These are phyloP conservation scores for Paecilomyces sp. DNA, from an alignment of 2,329 filamentous ascomycete genomes.

Conservation along the genomic window DNA sequence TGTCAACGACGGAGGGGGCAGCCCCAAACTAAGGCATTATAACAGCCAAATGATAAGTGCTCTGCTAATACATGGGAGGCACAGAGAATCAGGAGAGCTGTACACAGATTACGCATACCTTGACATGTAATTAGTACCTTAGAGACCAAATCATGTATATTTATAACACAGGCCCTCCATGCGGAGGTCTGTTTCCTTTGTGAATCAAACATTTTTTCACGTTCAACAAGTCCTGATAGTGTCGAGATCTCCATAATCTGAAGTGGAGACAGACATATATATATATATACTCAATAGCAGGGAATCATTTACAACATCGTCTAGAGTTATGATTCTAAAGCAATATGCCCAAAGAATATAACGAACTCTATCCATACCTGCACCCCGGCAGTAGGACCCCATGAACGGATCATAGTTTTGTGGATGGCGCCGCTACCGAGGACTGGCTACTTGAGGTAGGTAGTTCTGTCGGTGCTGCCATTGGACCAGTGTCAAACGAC, in stretches of 20 bases:
- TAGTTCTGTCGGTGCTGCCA: conserved; percentile 16
- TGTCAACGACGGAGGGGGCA: conserved; percentile 14
- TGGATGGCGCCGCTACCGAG: not conserved
- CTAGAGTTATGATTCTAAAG: not conserved
- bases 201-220: too few relatives aligned
- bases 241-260: not conserved
- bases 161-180: too few relatives aligned
- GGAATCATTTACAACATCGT: not conserved
- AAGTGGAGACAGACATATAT: not conserved
- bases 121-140: not conserved
- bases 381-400: not conserved
- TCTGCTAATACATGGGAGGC: conserved; percentile 14
- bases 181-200: too few relatives aligned
- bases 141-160: too few relatives aligned
- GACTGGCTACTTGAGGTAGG: not conserved
- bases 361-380: not conserved
- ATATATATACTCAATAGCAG: not conserved
- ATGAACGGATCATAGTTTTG: not conserved
- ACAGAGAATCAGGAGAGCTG: conserved; percentile 2
- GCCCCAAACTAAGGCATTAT: conserved; percentile 15
- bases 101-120: conserved; percentile 7
- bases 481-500: conserved; percentile 33
- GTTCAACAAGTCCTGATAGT: not conserved
- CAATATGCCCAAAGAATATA: not conserved
- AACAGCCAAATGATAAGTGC: conserved; percentile 16